Percentiles rank a stretch among this genome's conserved stretches.
These are phyloP conservation scores for Triangularia setosa DNA, from an alignment of 2,329 filamentous ascomycete species.

Conservation along the genomic window DNA sequence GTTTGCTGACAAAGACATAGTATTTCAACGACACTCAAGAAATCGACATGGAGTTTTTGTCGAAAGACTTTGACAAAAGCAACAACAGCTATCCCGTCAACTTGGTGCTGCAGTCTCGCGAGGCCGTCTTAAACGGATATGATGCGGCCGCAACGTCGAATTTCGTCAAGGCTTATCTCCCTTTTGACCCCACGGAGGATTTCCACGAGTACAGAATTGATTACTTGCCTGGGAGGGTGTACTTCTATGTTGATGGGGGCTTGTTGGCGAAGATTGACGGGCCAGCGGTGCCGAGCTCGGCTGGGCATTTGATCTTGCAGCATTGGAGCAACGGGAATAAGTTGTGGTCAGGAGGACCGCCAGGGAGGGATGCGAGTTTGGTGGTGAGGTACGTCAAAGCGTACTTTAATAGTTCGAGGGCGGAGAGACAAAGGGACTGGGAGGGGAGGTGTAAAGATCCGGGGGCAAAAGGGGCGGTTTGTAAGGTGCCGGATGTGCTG, in stretches of 20 bases:
- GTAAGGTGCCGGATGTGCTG: constrained; percentile 47
- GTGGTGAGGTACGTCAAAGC: constrained; percentile 68
- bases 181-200: constrained; percentile 60
- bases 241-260: constrained; percentile 65
- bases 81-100: constrained; percentile 59
- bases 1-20: background rate
- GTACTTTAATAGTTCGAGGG: constrained; percentile 70
- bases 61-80: constrained; percentile 53
- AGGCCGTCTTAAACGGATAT: constrained; percentile 55
- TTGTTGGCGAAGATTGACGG: constrained; percentile 54
- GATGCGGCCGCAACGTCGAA: constrained; percentile 58
- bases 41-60: constrained; percentile 78
- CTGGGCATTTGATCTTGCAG: constrained; percentile 66
- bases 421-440: constrained; percentile 38
- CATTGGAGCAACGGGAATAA: constrained; percentile 77
- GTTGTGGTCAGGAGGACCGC: constrained; percentile 69
- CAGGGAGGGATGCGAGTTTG: constrained; percentile 56
- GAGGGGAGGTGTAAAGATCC: constrained; percentile 39
- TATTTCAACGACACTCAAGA: constrained; percentile 70
- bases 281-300: constrained; percentile 52
- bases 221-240: constrained; percentile 58
- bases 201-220: constrained; percentile 82
- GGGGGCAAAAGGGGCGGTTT: constrained; percentile 38
- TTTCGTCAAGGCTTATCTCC: constrained; percentile 55
- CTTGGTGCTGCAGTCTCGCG: constrained; percentile 68